Base-by-base conservation (phyloP, 176 grass and related monocot species). In the Oryza glumipatula region DNA sequence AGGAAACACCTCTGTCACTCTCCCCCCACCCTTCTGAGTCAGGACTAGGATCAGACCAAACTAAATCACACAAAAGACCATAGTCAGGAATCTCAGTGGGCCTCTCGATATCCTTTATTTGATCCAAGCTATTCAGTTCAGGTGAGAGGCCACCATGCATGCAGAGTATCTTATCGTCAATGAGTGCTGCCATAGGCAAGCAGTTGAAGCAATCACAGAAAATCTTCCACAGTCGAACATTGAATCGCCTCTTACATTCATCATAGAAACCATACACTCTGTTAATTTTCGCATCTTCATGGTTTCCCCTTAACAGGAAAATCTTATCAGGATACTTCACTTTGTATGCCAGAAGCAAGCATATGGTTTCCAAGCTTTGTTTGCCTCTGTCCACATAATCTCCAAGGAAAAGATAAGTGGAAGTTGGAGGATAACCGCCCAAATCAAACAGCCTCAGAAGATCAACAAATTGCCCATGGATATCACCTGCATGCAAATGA, bases 141-240 rank as follows among this genome's bases (percentile, higher is more conserved):
- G 90, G 92, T 77, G 89, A 92, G 36, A 94, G 87, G 68, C 92
- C 92, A 54, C 92, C 92, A 76, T 94, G 92, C 92, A 94, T 94
- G 77, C 92, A 94, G 45, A 94, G 75, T 73, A 89, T 80, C 85
- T 92, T 94, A 36, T 82, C 84, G 70, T 94, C 92, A 67, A 92
- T 94, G 11, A 94, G 81, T 0, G 90, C 92, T 41, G 90, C 84
- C 73, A 94, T 90, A 67, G 92, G 92, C 83, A 94, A 81, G 84
- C 92, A 94, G 77, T 94, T 92, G 90, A 94, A 94, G 81, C 92
- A 94, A 74, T 94, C 92, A 67, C 81, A 92, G 67, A 94, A 94
- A 84, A 92, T 94, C 84, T 90, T 94, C 92, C 92, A 94, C 0
- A 94, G 61, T 46, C 92, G 92, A 70, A 94, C 87, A 85, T 94